Evolutionary conservation across 2,329 filamentous ascomycete species (phyloP).

Genomic region (Septoria petroselini): DNA sequence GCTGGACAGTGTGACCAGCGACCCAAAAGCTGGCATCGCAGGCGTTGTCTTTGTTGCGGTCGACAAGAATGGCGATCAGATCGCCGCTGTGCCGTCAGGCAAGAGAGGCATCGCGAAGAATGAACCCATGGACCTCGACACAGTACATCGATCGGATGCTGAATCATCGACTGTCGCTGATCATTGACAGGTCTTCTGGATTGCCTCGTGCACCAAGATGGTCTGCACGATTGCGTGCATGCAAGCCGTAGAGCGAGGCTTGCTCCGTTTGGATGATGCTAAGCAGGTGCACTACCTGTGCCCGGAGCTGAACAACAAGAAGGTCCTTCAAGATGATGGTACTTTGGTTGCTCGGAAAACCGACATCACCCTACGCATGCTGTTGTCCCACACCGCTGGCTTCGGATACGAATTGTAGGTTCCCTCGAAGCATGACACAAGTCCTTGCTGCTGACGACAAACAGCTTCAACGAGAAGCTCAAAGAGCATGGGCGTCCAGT

Average conservation of each 20-base stretch:
- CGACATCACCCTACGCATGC: conserved; percentile 51
- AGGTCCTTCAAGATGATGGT: conserved; percentile 43
- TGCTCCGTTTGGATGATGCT: conserved; percentile 43
- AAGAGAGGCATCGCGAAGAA: conserved; percentile 40
- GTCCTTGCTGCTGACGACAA: neutral
- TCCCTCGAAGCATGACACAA: neutral
- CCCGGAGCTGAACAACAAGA: conserved; percentile 45
- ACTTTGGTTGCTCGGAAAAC: conserved; percentile 44
- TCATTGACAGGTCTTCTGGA: conserved; percentile 51
- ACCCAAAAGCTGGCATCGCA: conserved; percentile 37
- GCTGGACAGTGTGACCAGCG: conserved; percentile 36
- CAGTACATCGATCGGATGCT: conserved; percentile 20
- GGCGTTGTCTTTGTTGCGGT: conserved; percentile 48
- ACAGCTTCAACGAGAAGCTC: conserved; percentile 44
- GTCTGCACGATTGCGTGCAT: conserved; percentile 46
- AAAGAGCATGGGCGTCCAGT: conserved; percentile 46
- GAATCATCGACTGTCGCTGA: neutral
- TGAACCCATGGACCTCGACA: conserved; percentile 59
- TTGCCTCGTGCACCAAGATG: conserved; percentile 52
- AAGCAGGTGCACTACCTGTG: conserved; percentile 41
- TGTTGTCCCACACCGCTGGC: conserved; percentile 51
- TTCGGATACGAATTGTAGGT: conserved; percentile 49
- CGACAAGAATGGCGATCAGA: conserved; percentile 44
- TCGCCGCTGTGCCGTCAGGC: conserved; percentile 45
- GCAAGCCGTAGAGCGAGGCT: conserved; percentile 48